A percentile compares a stretch with the other conserved stretches of the same genome.
These are phyloP conservation scores for Russula virescens DNA, from an alignment of 768 basidiomycete genomes.

Conservation along the genomic window DNA sequence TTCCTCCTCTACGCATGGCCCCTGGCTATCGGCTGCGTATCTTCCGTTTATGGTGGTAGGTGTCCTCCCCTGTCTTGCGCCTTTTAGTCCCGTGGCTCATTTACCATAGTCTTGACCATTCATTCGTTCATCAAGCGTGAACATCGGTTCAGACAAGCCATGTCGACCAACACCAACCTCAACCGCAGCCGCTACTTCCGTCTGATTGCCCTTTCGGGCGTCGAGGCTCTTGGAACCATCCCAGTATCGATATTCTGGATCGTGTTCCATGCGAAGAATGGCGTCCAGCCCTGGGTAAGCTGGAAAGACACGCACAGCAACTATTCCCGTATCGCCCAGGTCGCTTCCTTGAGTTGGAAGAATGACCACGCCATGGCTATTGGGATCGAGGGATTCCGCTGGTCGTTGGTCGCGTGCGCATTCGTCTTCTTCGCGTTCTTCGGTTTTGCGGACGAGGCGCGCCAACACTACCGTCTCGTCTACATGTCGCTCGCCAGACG, in stretches of 20 bases:
- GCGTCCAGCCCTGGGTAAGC: too few relatives aligned
- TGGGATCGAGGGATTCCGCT: slow-evolving; percentile 36
- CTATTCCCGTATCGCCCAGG: slow-evolving; percentile 37
- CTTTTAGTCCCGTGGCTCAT: background rate
- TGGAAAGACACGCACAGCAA: slow-evolving; percentile 47
- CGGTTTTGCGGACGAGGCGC: slow-evolving; percentile 47
- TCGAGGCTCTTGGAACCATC: slow-evolving; percentile 33
- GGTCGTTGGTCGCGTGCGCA: slow-evolving; percentile 35
- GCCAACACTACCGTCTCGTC: slow-evolving; percentile 33
- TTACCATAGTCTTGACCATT: slow-evolving; percentile 26
- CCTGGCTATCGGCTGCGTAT: slow-evolving; percentile 22
- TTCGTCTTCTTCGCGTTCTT: slow-evolving; percentile 54
- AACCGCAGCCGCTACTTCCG: too few relatives aligned
- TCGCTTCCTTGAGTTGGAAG: slow-evolving; percentile 38
- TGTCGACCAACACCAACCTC: slow-evolving; percentile 32
- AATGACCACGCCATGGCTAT: slow-evolving; percentile 5
- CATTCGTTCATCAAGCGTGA: slow-evolving; percentile 27
- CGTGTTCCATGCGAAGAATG: slow-evolving; percentile 26
- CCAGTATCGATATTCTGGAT: slow-evolving; percentile 30
- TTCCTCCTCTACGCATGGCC: slow-evolving; percentile 33
- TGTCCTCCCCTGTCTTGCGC: background rate
- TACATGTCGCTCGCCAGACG: slow-evolving; percentile 27
- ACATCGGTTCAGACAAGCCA: slow-evolving; percentile 28
- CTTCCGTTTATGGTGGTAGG: slow-evolving; percentile 39
- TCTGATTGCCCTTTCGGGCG: slow-evolving; percentile 31